These are phyloP conservation scores for Purpureocillium takamizusanense DNA, from an alignment of 2,329 filamentous ascomycete genomes.

Conservation along the genomic window DNA sequence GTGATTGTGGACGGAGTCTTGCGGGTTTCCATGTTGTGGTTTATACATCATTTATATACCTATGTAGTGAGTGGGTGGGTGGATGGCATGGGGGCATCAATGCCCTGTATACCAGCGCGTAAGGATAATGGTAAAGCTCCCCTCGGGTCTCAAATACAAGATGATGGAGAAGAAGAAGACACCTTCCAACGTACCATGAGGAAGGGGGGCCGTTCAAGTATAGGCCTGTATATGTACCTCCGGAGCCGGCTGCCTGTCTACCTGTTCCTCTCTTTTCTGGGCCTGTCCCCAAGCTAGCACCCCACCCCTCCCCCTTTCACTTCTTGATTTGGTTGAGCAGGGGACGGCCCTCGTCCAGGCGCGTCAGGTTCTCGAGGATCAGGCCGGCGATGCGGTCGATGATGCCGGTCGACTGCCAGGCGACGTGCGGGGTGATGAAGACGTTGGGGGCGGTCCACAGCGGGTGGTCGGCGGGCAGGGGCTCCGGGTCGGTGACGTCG, in stretches of 20 bases:
- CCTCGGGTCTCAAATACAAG: no score
- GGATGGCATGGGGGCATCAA: no score
- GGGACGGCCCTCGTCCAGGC: constrained; percentile 13
- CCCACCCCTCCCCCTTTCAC: constrained; percentile 2
- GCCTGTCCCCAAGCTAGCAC: background rate
- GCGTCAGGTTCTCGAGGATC: constrained; percentile 19
- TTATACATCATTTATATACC: background rate
- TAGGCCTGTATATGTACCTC: no score
- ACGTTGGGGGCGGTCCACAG: constrained; percentile 58
- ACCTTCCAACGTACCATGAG: no score
- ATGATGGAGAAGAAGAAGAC: no score
- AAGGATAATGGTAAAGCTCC: no score
- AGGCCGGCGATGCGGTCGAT: constrained; percentile 15
- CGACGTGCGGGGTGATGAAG: constrained; percentile 40
- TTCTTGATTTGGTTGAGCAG: constrained; percentile 17
- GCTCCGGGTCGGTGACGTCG: constrained; percentile 67
- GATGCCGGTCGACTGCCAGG: constrained; percentile 21
- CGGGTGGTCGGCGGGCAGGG: constrained; percentile 52
- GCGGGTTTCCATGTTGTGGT: no score
- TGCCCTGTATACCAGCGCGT: no score
- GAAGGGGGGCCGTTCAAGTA: no score
- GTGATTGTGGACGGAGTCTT: background rate
- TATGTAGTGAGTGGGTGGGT: no score
- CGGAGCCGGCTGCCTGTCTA: no score
- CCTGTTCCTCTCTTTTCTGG: no score